Base-by-base conservation (phyloP, 208 protist species). In the Leishmania gerbilli region DNA sequence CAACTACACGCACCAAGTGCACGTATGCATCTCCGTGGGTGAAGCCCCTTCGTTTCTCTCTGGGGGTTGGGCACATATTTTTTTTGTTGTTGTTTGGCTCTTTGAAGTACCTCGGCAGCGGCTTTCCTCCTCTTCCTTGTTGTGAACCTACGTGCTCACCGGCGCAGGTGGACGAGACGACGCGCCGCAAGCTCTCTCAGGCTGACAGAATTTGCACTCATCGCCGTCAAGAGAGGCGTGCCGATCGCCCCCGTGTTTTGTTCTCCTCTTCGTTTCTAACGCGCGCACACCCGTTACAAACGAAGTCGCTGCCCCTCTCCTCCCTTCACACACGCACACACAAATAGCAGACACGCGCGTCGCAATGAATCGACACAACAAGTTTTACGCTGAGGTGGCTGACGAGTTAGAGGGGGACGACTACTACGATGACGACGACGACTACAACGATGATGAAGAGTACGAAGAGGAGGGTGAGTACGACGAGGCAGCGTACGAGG, bases 341-440 rank as follows among this genome's bases (percentile, higher is more conserved):
- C 15, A 68, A 7, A 40, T 1, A 42, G 31, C 9, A 7, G 15
- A 15, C 51, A 34, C 51, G 53, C 47, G 47, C 72, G 45, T 21
- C 19, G 19, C 21, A 21, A 95, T 95, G 92, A 97, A 95, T 80
- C 89, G 92, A 21, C 92, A 95, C 81, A 88, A 84, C 78, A 94
- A 93, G 69, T 96, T 95, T 72, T 96, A 96, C 81, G 86, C 83
- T 40, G 87, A 88, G 76, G 82, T 96, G 69, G 85, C 84, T 15
- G 77, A 80, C 24, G 79, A 80, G 45, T 58, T 91, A 40, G 87
- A 96, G 37, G 91, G 93, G 0, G 91, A 92, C 1, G 84, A 92
- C 71, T 86, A 93, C 78, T 27, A 92, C 79, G 76, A 92, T 21
- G 49, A 92, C 2, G 77, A 92, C 1, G 77, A 90, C 47, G 65